These are phyloP conservation scores for Taxawa tesnikishii DNA, from an alignment of 2,329 filamentous ascomycete genomes.

Conservation along the genomic window DNA sequence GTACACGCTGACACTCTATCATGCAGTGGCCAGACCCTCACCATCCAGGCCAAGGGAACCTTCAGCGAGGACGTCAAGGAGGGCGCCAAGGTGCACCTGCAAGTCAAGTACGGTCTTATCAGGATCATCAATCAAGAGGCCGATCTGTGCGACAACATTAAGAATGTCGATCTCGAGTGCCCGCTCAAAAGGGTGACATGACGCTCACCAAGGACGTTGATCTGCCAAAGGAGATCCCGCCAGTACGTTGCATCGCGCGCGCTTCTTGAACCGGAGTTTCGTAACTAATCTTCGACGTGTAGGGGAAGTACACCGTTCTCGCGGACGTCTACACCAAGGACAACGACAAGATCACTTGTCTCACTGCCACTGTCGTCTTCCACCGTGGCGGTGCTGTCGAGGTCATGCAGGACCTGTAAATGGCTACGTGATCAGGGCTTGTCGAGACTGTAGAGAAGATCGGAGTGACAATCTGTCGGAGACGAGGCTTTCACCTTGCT, in stretches of 20 bases:
- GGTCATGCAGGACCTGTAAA: slow-evolving; percentile 1
- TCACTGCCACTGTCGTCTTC: slow-evolving; percentile 64
- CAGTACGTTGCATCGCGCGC: slow-evolving; percentile 47
- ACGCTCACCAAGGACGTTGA: slow-evolving; percentile 67
- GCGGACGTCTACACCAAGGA: slow-evolving; percentile 74
- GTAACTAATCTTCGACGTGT: slow-evolving; percentile 46
- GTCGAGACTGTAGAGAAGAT: too few relatives aligned
- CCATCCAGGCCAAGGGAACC: slow-evolving; percentile 67
- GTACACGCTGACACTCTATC: too few relatives aligned
- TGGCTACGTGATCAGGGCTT: too few relatives aligned
- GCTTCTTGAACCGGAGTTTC: neutral
- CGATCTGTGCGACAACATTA: slow-evolving; percentile 80
- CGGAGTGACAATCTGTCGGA: too few relatives aligned
- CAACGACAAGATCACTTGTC: slow-evolving; percentile 72
- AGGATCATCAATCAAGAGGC: slow-evolving; percentile 68
- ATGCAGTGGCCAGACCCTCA: slow-evolving; percentile 60
- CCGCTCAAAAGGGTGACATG: slow-evolving; percentile 71
- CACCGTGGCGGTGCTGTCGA: slow-evolving; percentile 21
- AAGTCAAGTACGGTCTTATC: slow-evolving; percentile 92
- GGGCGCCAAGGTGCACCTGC: slow-evolving; percentile 69
- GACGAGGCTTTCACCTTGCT: too few relatives aligned
- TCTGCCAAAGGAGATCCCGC: slow-evolving; percentile 75
- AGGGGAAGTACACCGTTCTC: slow-evolving; percentile 77
- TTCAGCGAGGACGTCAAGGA: slow-evolving; percentile 60
- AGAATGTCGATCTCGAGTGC: slow-evolving; percentile 79